A percentile compares a stretch with the other conserved stretches of the same genome.
Evolutionary conservation across 2,329 filamentous ascomycete species (phyloP).

Genomic region (Magnaporthiopsis poae): DNA sequence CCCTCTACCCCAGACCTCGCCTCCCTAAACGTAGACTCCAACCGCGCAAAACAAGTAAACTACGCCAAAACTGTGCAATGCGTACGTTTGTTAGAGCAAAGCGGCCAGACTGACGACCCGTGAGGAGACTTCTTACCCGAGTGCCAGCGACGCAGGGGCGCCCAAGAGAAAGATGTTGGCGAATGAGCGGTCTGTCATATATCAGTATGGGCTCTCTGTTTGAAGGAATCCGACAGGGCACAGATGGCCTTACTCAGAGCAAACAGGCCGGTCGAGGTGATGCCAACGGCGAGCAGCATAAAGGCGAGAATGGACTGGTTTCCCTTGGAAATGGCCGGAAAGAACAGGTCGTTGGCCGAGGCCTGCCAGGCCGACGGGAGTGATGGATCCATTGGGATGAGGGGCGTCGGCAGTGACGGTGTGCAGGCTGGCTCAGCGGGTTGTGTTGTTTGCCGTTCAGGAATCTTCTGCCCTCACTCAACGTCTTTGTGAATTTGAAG

Average conservation of each 20-base stretch:
- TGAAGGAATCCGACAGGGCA: background rate
- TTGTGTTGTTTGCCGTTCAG: background rate
- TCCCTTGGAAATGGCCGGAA: conserved; percentile 69
- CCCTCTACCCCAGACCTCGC: background rate
- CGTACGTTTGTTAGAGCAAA: conserved; percentile 9
- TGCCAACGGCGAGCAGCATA: conserved; percentile 59
- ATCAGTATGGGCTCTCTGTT: conserved; percentile 12
- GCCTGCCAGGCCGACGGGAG: conserved; percentile 88
- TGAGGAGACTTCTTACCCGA: conserved; percentile 58
- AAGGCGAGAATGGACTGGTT: conserved; percentile 77
- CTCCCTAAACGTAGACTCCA: conserved; percentile 85
- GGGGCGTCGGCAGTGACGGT: conserved; percentile 16
- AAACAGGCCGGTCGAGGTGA: conserved; percentile 69
- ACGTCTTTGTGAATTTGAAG: background rate
- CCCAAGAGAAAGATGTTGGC: conserved; percentile 64
- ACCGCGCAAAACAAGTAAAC: conserved; percentile 99
- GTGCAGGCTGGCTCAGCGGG: conserved; percentile 17
- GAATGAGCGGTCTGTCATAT: conserved; percentile 63
- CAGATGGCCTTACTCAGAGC: conserved; percentile 59
- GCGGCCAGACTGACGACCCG: too few species aligned
- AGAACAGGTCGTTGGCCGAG: conserved; percentile 76
- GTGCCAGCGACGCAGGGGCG: conserved; percentile 74
- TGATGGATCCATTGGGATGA: conserved; percentile 57
- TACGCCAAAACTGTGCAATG: conserved; percentile 62
- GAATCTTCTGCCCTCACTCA: background rate